These are phyloP conservation scores for Aspergillus campestris DNA, from an alignment of 495 filamentous ascomycete genomes.

Conservation along the genomic window DNA sequence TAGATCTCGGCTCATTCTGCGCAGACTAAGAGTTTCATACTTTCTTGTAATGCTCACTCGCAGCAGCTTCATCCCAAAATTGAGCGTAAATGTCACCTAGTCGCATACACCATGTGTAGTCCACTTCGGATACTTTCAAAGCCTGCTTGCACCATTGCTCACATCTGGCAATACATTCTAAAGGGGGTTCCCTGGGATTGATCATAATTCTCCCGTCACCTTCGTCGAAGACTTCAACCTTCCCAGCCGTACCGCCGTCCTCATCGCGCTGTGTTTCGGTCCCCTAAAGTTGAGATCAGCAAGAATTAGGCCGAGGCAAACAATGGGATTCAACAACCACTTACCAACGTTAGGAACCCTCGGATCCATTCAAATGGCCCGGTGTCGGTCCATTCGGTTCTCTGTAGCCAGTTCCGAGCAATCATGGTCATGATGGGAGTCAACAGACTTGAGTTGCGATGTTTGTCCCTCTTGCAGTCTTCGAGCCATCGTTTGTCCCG, in stretches of 20 bases:
- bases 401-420: conserved; percentile 6
- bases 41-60: conserved; percentile 7
- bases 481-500: conserved; percentile 7
- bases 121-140: conserved; percentile 1
- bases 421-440: conserved; percentile 7
- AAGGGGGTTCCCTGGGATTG: too few relatives aligned
- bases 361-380: conserved; percentile 3
- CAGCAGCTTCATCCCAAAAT: not conserved
- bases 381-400: not conserved
- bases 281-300: too few relatives aligned
- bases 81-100: not conserved
- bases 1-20: not conserved
- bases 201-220: too few relatives aligned
- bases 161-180: not conserved
- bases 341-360: conserved; percentile 7
- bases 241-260: too few relatives aligned
- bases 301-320: too few relatives aligned
- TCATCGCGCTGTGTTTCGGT: too few relatives aligned
- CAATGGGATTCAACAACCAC: not conserved
- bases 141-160: conserved; percentile 4
- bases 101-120: conserved; percentile 4
- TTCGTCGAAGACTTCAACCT: too few relatives aligned
- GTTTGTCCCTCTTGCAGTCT: not conserved
- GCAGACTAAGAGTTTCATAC: not conserved
- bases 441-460: conserved; percentile 2